Evolutionary conservation across 768 basidiomycete genomes (phyloP), one percentile per base, ranked within the genome.

Genomic region (Leccinum incarnatum): DNA sequence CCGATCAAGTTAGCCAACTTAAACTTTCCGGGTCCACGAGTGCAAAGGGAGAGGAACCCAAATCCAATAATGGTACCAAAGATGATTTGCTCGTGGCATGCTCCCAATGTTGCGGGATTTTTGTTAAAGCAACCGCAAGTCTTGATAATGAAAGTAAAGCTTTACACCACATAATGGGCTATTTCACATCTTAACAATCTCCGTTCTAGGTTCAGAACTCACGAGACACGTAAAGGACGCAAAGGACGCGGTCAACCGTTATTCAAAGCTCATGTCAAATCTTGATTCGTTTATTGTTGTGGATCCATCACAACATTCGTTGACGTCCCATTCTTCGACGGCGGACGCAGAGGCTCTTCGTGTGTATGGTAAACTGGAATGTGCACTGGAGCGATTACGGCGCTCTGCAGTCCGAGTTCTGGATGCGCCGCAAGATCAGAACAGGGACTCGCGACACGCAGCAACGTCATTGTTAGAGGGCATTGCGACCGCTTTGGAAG

Each of bases 381-480:
- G 87, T 25, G 81, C 84, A 0, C 60, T 90, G 11, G 88, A 89
- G 67, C 76, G 83, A 53, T 64, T 86, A 14, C 77, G 87, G 19
- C 78, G 85, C 53, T 72, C 75, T n/a, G 74, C 75, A 12, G 63
- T 83, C 34, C 82, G 79, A 49, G 61, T 77, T 19, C 54, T 88
- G 17, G 86, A 87, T 42, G 61, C 57, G 9, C 51, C 55, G 2
- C 62, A 56, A 54, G 34, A 40, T 40, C 58, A 61, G 48, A 55
- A 51, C 48, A 51, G 55, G 23, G 59, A 62, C 21, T 30, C 51
- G 21, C 53, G 29, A n/a, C 46, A 29, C n/a, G 57, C 56, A 9
- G 55, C 74, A 12, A 65, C 59, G 15, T 57, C 62, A 2, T 59
- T 85, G 12, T 63, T 83, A 14, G 74, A 76, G 56, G 69, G 62